Evolutionary conservation across 169 alveolate genomes (phyloP), one percentile per base, ranked within the genome.

Genomic region (Miamiensis avidus): DNA sequence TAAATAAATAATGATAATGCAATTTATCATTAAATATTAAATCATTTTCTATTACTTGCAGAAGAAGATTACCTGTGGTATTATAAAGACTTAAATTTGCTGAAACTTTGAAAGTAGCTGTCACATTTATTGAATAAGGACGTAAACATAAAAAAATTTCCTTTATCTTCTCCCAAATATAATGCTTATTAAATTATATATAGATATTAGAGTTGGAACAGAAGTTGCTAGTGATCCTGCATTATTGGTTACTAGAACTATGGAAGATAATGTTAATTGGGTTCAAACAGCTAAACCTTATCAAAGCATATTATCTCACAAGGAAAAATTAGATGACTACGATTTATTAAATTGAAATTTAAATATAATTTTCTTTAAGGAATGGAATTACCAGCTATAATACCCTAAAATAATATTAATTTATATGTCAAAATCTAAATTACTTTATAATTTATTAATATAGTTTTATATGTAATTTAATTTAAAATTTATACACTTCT

Each of bases 221-320:
- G 98, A 98, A 75, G 96, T 97, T 31, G 95, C 98, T 79, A 98
- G 98, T 77, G 98, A 98, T 83, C 99, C 99, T 26, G 99, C 99
- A 28, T 94, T 96, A 82, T 99, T 98, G 89, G 99, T 99, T 29
- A 96, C 98, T 27, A 89, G 99, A 88, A 96, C 95, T 72, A 91
- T 97, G 96, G 99, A 99, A 92, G 99, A 99, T 90, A 98, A 97
- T 90, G 96, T 99, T 28, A 97, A 99, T 65, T 99, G 99, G 99
- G 95, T 99, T 34, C 98, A 98, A 76, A 97, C 98, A 26, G 96
- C 99, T 11, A 96, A 96, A 90, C 98, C 98, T 76, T 91, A 95
- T 89, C 79, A 95, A 89, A 95, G 94, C 82, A 96, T 97, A 72
- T 95, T 92, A 86, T 89, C 93, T 79, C 97, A 96, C 93, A 97